Evolutionary conservation across 2,329 filamentous ascomycete species (phyloP).

Genomic region (Sordariomycetes sp.): DNA sequence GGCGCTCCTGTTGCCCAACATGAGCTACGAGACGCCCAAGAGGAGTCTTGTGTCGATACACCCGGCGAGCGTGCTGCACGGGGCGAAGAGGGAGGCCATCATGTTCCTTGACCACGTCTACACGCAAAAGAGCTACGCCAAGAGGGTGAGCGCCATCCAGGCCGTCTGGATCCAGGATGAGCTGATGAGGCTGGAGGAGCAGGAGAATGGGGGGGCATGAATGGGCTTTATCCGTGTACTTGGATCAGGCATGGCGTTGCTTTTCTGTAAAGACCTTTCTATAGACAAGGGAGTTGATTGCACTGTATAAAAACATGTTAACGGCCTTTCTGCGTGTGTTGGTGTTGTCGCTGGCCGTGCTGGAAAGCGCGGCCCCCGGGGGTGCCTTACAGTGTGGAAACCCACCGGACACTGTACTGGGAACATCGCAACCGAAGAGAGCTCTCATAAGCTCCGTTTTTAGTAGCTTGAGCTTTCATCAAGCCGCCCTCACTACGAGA

Average conservation of each 20-base stretch:
- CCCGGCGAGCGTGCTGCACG: slow-evolving; percentile 48
- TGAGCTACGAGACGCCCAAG: slow-evolving; percentile 46
- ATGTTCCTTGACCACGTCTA: slow-evolving; percentile 58
- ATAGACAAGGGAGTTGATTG: too few species aligned
- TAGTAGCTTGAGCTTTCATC: too few species aligned
- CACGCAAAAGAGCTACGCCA: slow-evolving; percentile 53
- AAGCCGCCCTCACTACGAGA: too few species aligned
- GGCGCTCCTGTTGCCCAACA: slow-evolving; percentile 45
- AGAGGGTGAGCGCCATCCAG: slow-evolving; percentile 50
- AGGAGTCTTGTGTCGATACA: slow-evolving; percentile 50
- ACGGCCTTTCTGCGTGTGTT: too few species aligned
- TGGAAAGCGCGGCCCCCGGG: too few species aligned
- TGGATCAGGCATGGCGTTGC: neutral
- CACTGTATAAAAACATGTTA: too few species aligned
- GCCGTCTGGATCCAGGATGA: slow-evolving; percentile 44
- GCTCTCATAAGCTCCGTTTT: too few species aligned
- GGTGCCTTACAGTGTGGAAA: too few species aligned
- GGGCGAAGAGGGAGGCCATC: slow-evolving; percentile 50
- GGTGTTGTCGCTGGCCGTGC: too few species aligned
- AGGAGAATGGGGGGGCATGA: neutral
- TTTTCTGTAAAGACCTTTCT: too few species aligned
- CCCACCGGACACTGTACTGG: too few species aligned
- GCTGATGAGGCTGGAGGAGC: slow-evolving; percentile 14
- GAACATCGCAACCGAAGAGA: too few species aligned
- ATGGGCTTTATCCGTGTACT: neutral